phyloP scores from a whole-genome alignment of 2,329 filamentous ascomycete genomes.

The Diplodia seriata region DNA sequence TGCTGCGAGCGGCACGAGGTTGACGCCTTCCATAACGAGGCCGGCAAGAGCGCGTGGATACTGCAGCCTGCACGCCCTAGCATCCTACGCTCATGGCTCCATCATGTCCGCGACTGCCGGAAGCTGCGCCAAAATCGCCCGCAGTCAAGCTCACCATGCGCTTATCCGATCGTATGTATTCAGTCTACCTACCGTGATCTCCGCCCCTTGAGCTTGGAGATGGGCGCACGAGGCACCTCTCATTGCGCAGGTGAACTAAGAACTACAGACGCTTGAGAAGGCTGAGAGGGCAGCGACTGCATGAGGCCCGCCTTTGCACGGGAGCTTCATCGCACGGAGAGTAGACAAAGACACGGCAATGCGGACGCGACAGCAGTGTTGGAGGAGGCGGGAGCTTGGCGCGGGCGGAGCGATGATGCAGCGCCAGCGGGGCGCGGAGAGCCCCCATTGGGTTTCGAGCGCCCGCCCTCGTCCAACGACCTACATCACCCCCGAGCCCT shows the following conservation, averaged over 20 bases:
- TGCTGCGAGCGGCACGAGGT: constrained; percentile 9
- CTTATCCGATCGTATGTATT: background rate
- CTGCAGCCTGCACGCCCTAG: background rate
- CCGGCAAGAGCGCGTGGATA: constrained; percentile 20
- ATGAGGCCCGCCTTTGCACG: background rate
- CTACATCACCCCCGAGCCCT: constrained; percentile 33
- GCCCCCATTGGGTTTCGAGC: constrained; percentile 29
- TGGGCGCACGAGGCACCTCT: constrained; percentile 13
- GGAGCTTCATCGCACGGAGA: background rate
- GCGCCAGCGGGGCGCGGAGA: constrained; percentile 28
- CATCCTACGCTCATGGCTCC: background rate
- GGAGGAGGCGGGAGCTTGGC: constrained; percentile 27
- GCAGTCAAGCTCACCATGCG: background rate
- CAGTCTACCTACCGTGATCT: constrained; percentile 20
- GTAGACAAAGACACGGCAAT: background rate
- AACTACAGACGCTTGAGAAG: background rate
- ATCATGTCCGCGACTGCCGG: constrained; percentile 1
- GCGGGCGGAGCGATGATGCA: constrained; percentile 31
- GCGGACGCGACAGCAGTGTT: background rate
- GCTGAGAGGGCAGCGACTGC: background rate
- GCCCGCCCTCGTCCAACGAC: constrained; percentile 32
- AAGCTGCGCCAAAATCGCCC: background rate
- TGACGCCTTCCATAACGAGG: constrained; percentile 24
- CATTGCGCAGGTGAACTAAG: background rate
- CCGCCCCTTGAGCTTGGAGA: constrained; percentile 21